Evolutionary conservation across 768 basidiomycete species (phyloP), one percentile per base, ranked within the genome.

Genomic region (Tylopilus vinaceipallidus): DNA sequence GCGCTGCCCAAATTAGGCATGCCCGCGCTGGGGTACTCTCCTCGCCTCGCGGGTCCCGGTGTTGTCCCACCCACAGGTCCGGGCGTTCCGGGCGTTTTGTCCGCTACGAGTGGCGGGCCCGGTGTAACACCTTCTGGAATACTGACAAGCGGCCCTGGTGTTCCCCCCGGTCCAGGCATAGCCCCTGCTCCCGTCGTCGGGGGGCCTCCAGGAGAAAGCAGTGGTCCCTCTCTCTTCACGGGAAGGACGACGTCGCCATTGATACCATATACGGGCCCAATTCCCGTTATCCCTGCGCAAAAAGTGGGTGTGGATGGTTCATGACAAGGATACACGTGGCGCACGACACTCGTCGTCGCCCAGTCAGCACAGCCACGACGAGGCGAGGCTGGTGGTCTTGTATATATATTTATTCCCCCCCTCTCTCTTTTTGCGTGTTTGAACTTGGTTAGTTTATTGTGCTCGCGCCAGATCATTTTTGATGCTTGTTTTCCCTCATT

Each of bases 21-120:
- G 41, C 48, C 56, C 11, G 41, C 59, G 11, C 42, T 68, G 3
- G 58, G 55, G 5, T 67, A 56, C 52, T 65, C 65, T 1, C 65
- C 65, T 2, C 65, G 65, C 13, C 63, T 67, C 20, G 44, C 65
- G 3, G 67, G 65, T 11, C 65, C 65, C 8, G 65, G 65, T 7
- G 59, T 68, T 22, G 61, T 63, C 32, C 66, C 55, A 8, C 62
- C 63, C 1, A 61, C 59, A 2, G 63, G 63, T 4, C 63, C 63
- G 0, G 63, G 63, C 7, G 54, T 65, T 10, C 63, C 63, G 0
- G 63, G 63, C 19, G 60, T 64, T 29, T 33, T 64, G 29, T 61
- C 63, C 8, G 40, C 52, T 6, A 3, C 56, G 29, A 36, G 14
- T 14, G 34, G 47, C 9, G 61, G 58, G 2, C 58, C 62, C 30